Evolutionary conservation across 1,284 basidiomycete species (phyloP), one percentile per base, ranked within the genome.

Genomic region (Leccinum griseonigrum): DNA sequence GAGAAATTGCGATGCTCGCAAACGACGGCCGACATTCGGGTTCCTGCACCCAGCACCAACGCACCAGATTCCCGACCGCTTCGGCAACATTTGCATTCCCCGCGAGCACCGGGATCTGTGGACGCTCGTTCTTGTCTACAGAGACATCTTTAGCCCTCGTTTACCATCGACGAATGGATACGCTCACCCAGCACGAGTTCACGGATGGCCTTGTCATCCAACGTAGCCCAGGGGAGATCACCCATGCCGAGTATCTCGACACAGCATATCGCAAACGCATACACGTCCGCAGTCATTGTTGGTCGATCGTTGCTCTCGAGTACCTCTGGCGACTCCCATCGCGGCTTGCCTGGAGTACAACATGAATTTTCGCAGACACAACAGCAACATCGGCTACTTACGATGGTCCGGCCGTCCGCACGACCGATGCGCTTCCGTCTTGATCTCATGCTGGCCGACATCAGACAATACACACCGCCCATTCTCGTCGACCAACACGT

Each of bases 381-480:
- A 1, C 31, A 29, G 7, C 28, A 9, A 10, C 13, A 29, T 43
- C 46, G 6, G 36, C 1, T 5, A 81, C 86, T 59, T 68, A 90
- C 89, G 83, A 60, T 82, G 81, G 16, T 77, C 75, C 4, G 79
- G 71, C 50, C 74, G 76, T 18, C 84, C 83, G 65, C 83, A 89
- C 5, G 88, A 73, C 31, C 83, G 79, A 67, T 81, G 85, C 3
- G 81, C 85, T 69, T 91, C 89, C 28, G 79, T 82, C 76, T 86
- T 90, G 81, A 93, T 85, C 73, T 90, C 86, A 67, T 83, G 88
- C 72, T 92, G 87, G 0, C 90, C 90, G 71, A 93, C 93, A 69
- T 92, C 90, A 13, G 87, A 84, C 59, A 93, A 85, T 43, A 91
- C 79, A 63, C 89, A 92, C 56, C 79, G 83, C 10, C 81, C 77